Conservation (phyloP, 495 filamentous ascomycete genomes). For the Trichoderma asperelloides region DNA sequence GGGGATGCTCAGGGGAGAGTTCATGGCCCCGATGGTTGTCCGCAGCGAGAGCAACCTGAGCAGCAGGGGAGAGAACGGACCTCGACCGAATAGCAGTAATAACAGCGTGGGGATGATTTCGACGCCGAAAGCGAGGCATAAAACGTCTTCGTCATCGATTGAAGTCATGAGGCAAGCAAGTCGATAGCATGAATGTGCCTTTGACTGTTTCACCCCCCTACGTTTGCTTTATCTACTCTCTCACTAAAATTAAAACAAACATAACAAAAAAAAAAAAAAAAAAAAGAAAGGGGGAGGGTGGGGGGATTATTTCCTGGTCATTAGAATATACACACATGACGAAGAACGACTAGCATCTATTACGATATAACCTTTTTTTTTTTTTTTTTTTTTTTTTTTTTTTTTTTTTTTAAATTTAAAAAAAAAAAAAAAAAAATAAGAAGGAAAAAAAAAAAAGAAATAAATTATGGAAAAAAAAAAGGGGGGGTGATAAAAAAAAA, state of each 20-base stretch:
- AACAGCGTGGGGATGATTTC: background rate
- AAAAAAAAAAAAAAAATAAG: too few species aligned
- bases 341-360: background rate
- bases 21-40: background rate
- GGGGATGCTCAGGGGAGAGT: background rate
- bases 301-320: too few species aligned
- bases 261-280: background rate
- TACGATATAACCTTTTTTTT: background rate
- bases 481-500: too few species aligned
- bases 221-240: background rate
- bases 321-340: too few species aligned
- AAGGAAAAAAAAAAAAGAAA: too few species aligned
- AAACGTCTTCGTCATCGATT: background rate
- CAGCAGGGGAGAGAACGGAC: constrained; percentile 20
- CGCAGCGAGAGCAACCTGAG: constrained; percentile 19
- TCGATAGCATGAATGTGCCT: background rate
- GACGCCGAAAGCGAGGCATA: background rate
- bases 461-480: too few species aligned
- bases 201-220: background rate
- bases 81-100: background rate
- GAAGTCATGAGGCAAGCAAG: background rate
- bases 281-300: too few species aligned
- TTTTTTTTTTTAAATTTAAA: too few species aligned
- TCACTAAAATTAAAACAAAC: background rate
- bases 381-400: too few species aligned